These are phyloP conservation scores for Circinella umbellata DNA, from an alignment of 371 early-diverging fungal species.

Conservation along the genomic window DNA sequence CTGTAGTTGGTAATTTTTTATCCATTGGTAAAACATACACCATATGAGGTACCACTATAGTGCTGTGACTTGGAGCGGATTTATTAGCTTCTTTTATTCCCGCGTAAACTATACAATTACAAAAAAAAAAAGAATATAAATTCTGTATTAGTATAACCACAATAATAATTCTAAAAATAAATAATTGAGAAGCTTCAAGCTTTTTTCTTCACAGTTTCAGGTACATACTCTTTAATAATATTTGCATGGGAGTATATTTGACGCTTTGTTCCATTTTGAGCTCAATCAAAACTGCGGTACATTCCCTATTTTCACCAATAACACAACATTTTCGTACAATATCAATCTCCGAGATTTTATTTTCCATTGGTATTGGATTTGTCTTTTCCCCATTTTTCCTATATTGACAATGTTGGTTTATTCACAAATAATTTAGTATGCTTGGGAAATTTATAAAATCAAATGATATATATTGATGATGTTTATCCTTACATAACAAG, in stretches of 20 bases:
- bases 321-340: constrained; percentile 30
- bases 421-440: no score
- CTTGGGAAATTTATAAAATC: no score
- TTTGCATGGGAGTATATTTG: constrained; percentile 23
- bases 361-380: constrained; percentile 46
- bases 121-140: no score
- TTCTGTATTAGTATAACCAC: no score
- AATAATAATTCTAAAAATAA: not conserved
- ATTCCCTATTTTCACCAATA: constrained; percentile 32
- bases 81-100: constrained; percentile 39
- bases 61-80: constrained; percentile 36
- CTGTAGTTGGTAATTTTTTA: constrained; percentile 29
- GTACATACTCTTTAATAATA: constrained; percentile 19
- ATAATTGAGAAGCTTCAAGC: not conserved
- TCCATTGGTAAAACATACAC: constrained; percentile 39
- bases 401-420: not conserved
- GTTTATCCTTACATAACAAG: constrained; percentile 28
- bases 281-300: constrained; percentile 35
- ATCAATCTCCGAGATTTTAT: constrained; percentile 16
- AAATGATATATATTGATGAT: not conserved
- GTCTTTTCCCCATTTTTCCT: constrained; percentile 52
- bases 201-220: no score
- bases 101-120: constrained; percentile 14
- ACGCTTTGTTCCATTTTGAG: constrained; percentile 25
- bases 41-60: constrained; percentile 39